A percentile compares a stretch with the other conserved stretches of the same genome.
These are phyloP conservation scores for Botrytis fabae DNA, from an alignment of 2,329 filamentous ascomycete species.

Conservation along the genomic window DNA sequence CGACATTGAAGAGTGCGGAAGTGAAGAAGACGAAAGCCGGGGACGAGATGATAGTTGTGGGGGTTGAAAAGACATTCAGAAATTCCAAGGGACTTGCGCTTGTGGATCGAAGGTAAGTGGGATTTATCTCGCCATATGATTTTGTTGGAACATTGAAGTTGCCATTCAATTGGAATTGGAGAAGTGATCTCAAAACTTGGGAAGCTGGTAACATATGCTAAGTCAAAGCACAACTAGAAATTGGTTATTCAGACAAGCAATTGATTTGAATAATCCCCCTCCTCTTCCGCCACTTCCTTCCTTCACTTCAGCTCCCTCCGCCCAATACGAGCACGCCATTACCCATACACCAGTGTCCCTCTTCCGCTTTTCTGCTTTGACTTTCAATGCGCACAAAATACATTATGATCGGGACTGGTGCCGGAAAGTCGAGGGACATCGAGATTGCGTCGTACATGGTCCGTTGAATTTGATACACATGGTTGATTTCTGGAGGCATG, in stretches of 20 bases:
- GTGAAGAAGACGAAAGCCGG: constrained; percentile 56
- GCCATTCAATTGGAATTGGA: neutral
- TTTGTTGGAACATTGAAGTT: neutral
- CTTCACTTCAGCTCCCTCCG: constrained; percentile 26
- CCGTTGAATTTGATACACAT: constrained; percentile 75
- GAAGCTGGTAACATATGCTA: neutral
- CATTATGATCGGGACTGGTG: constrained; percentile 68
- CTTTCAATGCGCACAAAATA: constrained; percentile 83
- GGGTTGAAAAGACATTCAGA: constrained; percentile 61
- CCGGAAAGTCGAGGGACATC: constrained; percentile 55
- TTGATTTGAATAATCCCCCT: constrained; percentile 26
- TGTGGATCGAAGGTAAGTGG: constrained; percentile 52
- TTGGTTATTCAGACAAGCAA: constrained; percentile 39
- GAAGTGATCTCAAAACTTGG: too few relatives aligned
- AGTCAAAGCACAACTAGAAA: constrained; percentile 29
- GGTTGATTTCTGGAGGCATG: constrained; percentile 64
- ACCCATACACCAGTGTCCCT: constrained; percentile 45
- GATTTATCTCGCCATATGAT: neutral
- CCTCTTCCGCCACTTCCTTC: constrained; percentile 31
- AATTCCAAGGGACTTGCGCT: constrained; percentile 53
- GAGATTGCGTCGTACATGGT: constrained; percentile 74
- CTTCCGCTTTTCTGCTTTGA: constrained; percentile 81
- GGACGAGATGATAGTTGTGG: constrained; percentile 64
- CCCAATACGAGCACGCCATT: constrained; percentile 38
- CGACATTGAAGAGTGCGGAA: constrained; percentile 53